Percentiles rank a stretch among this genome's conserved stretches.
These are phyloP conservation scores for Talaromyces sp. DNA, from an alignment of 2,329 filamentous ascomycete species.

Conservation along the genomic window DNA sequence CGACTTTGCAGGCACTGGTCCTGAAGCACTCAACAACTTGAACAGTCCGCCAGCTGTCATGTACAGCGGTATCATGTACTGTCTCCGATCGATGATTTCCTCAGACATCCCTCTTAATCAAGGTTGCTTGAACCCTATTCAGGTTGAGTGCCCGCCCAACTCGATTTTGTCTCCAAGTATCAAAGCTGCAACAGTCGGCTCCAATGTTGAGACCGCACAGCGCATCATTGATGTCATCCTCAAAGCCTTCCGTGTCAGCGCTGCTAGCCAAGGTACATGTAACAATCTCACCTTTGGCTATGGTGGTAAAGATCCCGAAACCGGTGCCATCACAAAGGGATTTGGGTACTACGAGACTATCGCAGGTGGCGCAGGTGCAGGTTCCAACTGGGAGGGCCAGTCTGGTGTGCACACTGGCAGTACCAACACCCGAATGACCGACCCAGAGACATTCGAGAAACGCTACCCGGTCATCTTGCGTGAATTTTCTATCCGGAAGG, in stretches of 20 bases:
- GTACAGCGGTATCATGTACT: slow-evolving; percentile 82
- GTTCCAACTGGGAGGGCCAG: slow-evolving; percentile 70
- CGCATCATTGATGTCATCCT: slow-evolving; percentile 80
- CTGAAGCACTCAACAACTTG: slow-evolving; percentile 74
- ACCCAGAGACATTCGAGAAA: slow-evolving; percentile 76
- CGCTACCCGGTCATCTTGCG: slow-evolving; percentile 72
- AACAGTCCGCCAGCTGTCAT: slow-evolving; percentile 80
- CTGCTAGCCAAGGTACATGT: slow-evolving; percentile 73
- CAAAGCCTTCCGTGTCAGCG: slow-evolving; percentile 73
- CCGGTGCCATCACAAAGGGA: slow-evolving; percentile 58
- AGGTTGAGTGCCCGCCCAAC: slow-evolving; percentile 65
- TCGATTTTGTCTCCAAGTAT: slow-evolving; percentile 72
- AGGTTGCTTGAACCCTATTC: slow-evolving; percentile 73
- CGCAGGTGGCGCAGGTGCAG: slow-evolving; percentile 73
- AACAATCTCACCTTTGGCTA: slow-evolving; percentile 85
- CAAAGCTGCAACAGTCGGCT: slow-evolving; percentile 75
- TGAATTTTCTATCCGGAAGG: slow-evolving; percentile 63
- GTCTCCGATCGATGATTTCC: slow-evolving; percentile 71
- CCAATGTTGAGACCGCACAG: slow-evolving; percentile 75
- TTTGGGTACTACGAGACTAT: slow-evolving; percentile 91
- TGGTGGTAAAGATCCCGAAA: slow-evolving; percentile 59
- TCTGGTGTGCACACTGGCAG: slow-evolving; percentile 78
- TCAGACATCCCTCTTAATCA: slow-evolving; percentile 84
- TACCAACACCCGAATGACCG: slow-evolving; percentile 84
- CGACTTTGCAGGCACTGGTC: slow-evolving; percentile 72